A percentile compares a stretch with the other conserved stretches of the same genome.
phyloP scores from a whole-genome alignment of 1,284 basidiomycete genomes.

The Moniliella sp. region DNA sequence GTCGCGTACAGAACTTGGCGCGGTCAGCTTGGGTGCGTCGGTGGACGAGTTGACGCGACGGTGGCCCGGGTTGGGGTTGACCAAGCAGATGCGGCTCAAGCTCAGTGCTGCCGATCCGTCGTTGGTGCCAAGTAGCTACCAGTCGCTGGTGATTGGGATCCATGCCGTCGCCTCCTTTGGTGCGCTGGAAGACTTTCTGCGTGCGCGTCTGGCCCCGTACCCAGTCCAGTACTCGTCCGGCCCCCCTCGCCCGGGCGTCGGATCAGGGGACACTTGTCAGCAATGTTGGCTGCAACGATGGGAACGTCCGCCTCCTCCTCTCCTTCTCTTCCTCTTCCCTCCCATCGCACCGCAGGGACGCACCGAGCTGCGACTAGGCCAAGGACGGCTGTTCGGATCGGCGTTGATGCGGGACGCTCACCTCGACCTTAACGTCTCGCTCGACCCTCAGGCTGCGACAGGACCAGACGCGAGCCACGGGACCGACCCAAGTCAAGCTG shows the following conservation, averaged over 20 bases:
- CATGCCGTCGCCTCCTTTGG: slow-evolving; percentile 29
- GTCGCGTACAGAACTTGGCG: slow-evolving; percentile 23
- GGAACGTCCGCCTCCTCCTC: no score
- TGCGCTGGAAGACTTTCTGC: slow-evolving; percentile 24
- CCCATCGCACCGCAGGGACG: no score
- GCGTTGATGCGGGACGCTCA: no score
- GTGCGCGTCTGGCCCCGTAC: slow-evolving; percentile 17
- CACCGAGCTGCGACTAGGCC: no score
- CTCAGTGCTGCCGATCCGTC: slow-evolving; percentile 19
- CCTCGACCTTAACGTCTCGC: no score
- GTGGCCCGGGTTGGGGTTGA: not conserved
- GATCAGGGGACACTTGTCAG: no score
- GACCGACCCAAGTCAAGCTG: no score
- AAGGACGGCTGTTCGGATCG: no score
- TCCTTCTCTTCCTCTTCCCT: no score
- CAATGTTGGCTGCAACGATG: no score
- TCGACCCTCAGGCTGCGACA: no score
- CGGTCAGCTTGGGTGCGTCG: slow-evolving; percentile 2
- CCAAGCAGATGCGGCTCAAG: slow-evolving; percentile 19
- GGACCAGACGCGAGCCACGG: no score
- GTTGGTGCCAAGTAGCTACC: slow-evolving; percentile 18
- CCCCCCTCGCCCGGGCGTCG: slow-evolving; percentile 48
- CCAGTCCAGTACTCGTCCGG: slow-evolving; percentile 34
- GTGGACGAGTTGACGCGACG: not conserved
- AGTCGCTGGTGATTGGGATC: slow-evolving; percentile 23